Evolutionary conservation across 768 basidiomycete species (phyloP).

Genomic region (Mycena belliarum): DNA sequence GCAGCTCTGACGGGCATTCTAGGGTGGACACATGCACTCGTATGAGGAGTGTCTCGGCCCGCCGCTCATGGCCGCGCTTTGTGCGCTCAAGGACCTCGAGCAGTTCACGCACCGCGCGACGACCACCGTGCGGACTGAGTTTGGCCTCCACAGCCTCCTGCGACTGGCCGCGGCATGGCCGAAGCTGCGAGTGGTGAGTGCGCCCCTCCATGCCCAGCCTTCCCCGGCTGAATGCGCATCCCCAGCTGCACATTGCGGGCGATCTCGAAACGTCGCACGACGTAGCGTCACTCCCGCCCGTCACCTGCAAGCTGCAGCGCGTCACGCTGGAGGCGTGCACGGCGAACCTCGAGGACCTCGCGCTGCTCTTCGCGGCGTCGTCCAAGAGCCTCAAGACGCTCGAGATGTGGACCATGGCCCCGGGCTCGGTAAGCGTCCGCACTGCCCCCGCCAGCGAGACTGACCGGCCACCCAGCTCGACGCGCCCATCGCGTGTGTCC

Average conservation of each 20-base stretch:
- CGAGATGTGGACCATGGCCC: conserved; percentile 8
- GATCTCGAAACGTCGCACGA: not conserved
- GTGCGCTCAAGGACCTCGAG: not conserved
- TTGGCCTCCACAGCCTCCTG: not conserved
- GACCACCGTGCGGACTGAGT: not conserved
- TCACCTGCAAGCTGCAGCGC: conserved; percentile 1
- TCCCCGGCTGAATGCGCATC: too few relatives aligned
- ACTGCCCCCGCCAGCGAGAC: not conserved
- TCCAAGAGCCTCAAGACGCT: not conserved
- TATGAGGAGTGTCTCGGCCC: not conserved
- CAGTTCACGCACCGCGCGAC: not conserved
- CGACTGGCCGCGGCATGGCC: not conserved
- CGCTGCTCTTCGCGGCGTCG: conserved; percentile 11
- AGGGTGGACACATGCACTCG: not conserved
- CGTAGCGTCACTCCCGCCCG: conserved; percentile 18
- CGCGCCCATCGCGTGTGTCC: not conserved
- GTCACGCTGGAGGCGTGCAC: conserved; percentile 10
- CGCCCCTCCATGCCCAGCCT: too few relatives aligned
- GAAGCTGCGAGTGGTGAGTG: too few relatives aligned
- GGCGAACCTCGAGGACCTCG: not conserved
- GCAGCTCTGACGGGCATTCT: too few relatives aligned
- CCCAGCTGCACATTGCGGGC: not conserved
- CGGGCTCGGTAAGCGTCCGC: not conserved
- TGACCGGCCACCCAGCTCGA: conserved; percentile 1
- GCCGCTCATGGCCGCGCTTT: not conserved